These are phyloP conservation scores for Kazachstania sp. DNA, from an alignment of 1,139 yeast genomes.

Conservation along the genomic window DNA sequence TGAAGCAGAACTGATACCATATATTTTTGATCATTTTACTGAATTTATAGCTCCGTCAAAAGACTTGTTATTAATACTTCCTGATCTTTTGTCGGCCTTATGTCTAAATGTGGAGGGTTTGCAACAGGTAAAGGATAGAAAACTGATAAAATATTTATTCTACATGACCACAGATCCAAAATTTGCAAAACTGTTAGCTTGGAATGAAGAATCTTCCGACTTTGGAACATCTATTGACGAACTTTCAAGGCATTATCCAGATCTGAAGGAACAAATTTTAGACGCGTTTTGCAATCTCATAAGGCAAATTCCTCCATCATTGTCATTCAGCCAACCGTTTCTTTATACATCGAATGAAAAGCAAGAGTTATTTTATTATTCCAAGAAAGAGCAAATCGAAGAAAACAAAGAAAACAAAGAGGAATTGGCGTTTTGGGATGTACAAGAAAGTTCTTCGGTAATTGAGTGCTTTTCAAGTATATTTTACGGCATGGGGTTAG, in stretches of 20 bases:
- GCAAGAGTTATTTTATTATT: constrained; percentile 37
- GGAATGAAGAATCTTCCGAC: constrained; percentile 43
- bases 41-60: constrained; percentile 47
- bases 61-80: constrained; percentile 52
- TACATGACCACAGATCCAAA: constrained; percentile 41
- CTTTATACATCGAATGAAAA: constrained; percentile 37
- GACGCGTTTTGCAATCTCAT: constrained; percentile 44
- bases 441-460: constrained; percentile 23
- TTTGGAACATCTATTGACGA: constrained; percentile 74
- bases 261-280: constrained; percentile 52
- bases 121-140: constrained; percentile 41
- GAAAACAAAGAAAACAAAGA: constrained; percentile 35
- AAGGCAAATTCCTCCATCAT: constrained; percentile 39
- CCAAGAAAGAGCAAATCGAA: constrained; percentile 34
- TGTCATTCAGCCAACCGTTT: constrained; percentile 33
- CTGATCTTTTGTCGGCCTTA: constrained; percentile 77
- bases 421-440: constrained; percentile 48
- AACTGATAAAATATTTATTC: constrained; percentile 45
- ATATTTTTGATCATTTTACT: constrained; percentile 49
- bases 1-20: constrained; percentile 68
- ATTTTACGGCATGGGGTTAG: constrained; percentile 29
- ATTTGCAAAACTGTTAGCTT: constrained; percentile 42
- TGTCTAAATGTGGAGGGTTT: constrained; percentile 73
- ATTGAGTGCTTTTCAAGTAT: constrained; percentile 30
- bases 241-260: constrained; percentile 74